Conservation (phyloP, 495 filamentous ascomycete species). For the Friedmanniomyces simplex region DNA sequence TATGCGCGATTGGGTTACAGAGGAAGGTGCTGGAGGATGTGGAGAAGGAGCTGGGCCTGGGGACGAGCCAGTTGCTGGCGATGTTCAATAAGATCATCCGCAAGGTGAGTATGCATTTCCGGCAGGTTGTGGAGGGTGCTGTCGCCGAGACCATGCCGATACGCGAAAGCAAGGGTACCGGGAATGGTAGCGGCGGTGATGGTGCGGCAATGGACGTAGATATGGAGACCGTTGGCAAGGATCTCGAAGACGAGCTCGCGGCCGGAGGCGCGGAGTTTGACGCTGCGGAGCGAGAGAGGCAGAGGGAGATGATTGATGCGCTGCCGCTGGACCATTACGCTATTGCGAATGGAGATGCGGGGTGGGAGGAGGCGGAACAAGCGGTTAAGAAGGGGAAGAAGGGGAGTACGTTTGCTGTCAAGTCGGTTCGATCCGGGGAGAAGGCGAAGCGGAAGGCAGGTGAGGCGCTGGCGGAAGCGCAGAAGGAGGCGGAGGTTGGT, state of each 20-base stretch:
- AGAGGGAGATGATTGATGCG: slow-evolving; percentile 77
- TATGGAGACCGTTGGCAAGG: slow-evolving; percentile 45
- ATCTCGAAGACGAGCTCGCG: slow-evolving; percentile 76
- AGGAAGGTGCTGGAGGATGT: slow-evolving; percentile 72
- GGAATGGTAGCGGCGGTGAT: slow-evolving; percentile 54
- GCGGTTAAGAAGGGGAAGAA: slow-evolving; percentile 44
- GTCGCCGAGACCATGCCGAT: slow-evolving; percentile 59
- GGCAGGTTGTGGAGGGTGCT: slow-evolving; percentile 59
- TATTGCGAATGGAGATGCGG: slow-evolving; percentile 52
- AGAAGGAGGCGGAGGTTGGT: slow-evolving; percentile 47
- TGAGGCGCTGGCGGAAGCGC: slow-evolving; percentile 51
- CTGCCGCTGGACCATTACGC: slow-evolving; percentile 79
- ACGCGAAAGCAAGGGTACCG: slow-evolving; percentile 36
- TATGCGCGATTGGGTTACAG: slow-evolving; percentile 83
- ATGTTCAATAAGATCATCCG: slow-evolving; percentile 95
- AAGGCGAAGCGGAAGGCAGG: slow-evolving; percentile 67
- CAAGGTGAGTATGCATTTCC: slow-evolving; percentile 71
- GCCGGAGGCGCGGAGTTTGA: slow-evolving; percentile 71
- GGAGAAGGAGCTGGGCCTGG: slow-evolving; percentile 67
- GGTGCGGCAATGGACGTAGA: slow-evolving; percentile 19
- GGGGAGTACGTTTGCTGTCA: slow-evolving; percentile 62
- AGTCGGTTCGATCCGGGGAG: slow-evolving; percentile 45
- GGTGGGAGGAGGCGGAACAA: slow-evolving; percentile 76
- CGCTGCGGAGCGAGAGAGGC: slow-evolving; percentile 58
- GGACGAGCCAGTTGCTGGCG: slow-evolving; percentile 70